A percentile compares a stretch with the other conserved stretches of the same genome.
These are phyloP conservation scores for Populus euphratica DNA, from an alignment of 345 rosid species.

Conservation along the genomic window DNA sequence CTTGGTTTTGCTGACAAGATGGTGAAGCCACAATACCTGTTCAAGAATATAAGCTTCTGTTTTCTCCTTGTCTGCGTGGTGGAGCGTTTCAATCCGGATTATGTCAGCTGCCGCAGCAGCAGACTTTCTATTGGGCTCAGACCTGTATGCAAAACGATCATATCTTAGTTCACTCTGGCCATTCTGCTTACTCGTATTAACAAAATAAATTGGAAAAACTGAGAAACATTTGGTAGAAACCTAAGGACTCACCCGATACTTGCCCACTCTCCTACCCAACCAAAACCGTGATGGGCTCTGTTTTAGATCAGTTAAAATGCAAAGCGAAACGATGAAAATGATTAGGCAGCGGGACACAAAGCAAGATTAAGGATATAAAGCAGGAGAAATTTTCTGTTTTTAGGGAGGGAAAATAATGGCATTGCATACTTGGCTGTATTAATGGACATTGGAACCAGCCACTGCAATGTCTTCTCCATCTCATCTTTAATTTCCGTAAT, in stretches of 20 bases:
- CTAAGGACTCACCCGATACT: conserved; percentile 22
- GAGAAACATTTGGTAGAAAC: background rate
- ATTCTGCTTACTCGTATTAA: background rate
- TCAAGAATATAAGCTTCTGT: conserved; percentile 79
- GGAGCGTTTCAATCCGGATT: conserved; percentile 72
- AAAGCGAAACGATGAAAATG: background rate
- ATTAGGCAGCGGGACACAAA: background rate
- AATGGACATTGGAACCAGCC: conserved; percentile 80
- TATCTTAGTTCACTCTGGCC: background rate
- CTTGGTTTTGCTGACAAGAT: conserved; percentile 54
- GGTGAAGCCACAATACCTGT: conserved; percentile 72
- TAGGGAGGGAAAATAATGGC: background rate
- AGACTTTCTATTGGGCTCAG: conserved; percentile 51
- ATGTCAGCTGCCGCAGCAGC: conserved; percentile 42
- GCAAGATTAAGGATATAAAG: background rate
- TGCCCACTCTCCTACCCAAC: conserved; percentile 41
- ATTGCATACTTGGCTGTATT: conserved; percentile 73
- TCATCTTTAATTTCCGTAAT: conserved; percentile 60
- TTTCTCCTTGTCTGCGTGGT: conserved; percentile 78
- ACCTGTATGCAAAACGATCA: conserved; percentile 37
- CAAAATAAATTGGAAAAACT: background rate
- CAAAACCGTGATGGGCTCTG: conserved; percentile 35
- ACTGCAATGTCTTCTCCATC: conserved; percentile 76
- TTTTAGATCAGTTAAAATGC: background rate
- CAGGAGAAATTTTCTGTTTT: background rate